These are phyloP conservation scores for Mycena galericulata DNA, from an alignment of 768 basidiomycete species.

Conservation along the genomic window DNA sequence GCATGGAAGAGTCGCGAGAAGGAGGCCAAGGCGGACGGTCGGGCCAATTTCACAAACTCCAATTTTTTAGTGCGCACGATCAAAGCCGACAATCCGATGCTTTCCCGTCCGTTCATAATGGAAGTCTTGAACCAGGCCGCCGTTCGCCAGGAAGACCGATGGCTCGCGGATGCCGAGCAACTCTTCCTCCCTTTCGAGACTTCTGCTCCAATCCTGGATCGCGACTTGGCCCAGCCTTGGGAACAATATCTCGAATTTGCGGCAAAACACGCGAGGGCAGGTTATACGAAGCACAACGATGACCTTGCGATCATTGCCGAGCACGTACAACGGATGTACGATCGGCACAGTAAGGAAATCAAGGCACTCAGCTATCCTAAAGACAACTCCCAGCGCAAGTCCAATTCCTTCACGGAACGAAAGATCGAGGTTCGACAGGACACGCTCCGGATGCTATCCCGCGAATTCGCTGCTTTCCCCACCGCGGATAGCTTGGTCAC, in stretches of 20 bases:
- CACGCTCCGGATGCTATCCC: slow-evolving; percentile 55
- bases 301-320: slow-evolving; percentile 53
- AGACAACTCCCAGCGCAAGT: not conserved
- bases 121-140: slow-evolving; percentile 38
- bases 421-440: slow-evolving; percentile 63
- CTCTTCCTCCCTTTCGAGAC: slow-evolving; percentile 34
- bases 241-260: slow-evolving; percentile 43
- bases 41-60: slow-evolving; percentile 10
- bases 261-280: slow-evolving; percentile 20
- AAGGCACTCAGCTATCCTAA: not conserved
- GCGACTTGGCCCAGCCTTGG: slow-evolving; percentile 52
- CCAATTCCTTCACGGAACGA: slow-evolving; percentile 49
- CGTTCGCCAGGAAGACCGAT: slow-evolving; percentile 24
- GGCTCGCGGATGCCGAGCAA: slow-evolving; percentile 35
- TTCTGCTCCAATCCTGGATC: slow-evolving; percentile 30
- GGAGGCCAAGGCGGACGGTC: not conserved
- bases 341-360: slow-evolving; percentile 36
- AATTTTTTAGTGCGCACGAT: slow-evolving; percentile 30
- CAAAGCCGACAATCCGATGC: slow-evolving; percentile 10
- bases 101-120: slow-evolving; percentile 45
- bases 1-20: slow-evolving; percentile 38
- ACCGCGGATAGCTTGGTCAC: slow-evolving; percentile 37
- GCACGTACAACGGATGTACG: slow-evolving; percentile 54
- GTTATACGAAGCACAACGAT: slow-evolving; percentile 34
- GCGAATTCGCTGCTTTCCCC: slow-evolving; percentile 52